Evolutionary conservation across 2,329 filamentous ascomycete genomes (phyloP).

Genomic region (Furcasterigmium sp.): DNA sequence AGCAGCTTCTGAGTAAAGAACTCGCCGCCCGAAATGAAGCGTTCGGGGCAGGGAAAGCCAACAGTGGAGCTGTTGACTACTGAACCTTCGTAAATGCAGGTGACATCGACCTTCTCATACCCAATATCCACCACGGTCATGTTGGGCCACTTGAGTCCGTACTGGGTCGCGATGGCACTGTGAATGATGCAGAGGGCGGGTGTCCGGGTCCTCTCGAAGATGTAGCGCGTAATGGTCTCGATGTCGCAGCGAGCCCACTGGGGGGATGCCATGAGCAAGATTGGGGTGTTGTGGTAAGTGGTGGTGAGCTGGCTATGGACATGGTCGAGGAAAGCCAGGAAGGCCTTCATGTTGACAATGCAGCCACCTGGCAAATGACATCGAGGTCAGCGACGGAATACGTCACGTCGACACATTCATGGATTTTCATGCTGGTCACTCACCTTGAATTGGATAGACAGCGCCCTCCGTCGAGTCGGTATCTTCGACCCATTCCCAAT

Average conservation of each 20-base stretch:
- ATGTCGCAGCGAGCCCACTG: conserved; percentile 85
- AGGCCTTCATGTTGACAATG: conserved; percentile 86
- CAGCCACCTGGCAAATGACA: conserved; percentile 53
- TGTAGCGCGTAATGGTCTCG: conserved; percentile 84
- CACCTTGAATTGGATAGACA: conserved; percentile 73
- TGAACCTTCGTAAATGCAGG: conserved; percentile 78
- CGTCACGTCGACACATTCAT: neutral
- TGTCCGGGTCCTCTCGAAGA: conserved; percentile 96
- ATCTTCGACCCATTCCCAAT: conserved; percentile 78
- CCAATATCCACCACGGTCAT: conserved; percentile 90
- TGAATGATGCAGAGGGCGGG: conserved; percentile 89
- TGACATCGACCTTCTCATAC: conserved; percentile 87
- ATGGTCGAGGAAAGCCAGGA: conserved; percentile 89
- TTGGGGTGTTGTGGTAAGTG: conserved; percentile 92
- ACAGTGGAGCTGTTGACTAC: conserved; percentile 63
- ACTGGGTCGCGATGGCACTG: conserved; percentile 80
- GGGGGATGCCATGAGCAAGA: conserved; percentile 84
- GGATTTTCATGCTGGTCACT: conserved; percentile 12
- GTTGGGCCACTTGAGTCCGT: conserved; percentile 68
- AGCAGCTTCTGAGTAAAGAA: conserved; percentile 73
- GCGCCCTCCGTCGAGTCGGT: conserved; percentile 83
- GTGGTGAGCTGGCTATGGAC: conserved; percentile 86
- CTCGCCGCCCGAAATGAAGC: conserved; percentile 71
- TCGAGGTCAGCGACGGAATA: conserved; percentile 10
- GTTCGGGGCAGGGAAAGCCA: conserved; percentile 46